Evolutionary conservation across 2,329 filamentous ascomycete species (phyloP).

Genomic region (Epichloe uncinata): DNA sequence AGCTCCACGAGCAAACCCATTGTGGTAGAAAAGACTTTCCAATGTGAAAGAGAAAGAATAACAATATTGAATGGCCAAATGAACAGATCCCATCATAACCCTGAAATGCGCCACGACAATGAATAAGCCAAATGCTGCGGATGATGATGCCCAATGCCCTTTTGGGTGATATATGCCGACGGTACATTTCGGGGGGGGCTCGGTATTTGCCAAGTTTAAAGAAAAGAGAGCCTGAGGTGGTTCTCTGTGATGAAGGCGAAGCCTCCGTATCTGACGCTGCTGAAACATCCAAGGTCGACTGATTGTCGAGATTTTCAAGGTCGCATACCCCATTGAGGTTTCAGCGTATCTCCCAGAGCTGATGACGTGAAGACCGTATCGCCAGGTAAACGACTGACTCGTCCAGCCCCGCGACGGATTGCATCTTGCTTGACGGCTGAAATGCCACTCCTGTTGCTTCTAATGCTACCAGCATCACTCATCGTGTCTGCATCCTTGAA

Average conservation of each 20-base stretch:
- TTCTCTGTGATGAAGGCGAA: too few species aligned
- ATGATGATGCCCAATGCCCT: not conserved
- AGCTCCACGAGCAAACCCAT: constrained; percentile 13
- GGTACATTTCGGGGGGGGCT: not conserved
- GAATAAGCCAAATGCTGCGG: constrained; percentile 7
- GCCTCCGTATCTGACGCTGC: not conserved
- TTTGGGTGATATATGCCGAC: not conserved
- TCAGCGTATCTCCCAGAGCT: constrained; percentile 47
- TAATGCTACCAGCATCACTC: constrained; percentile 55
- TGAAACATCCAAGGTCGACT: not conserved
- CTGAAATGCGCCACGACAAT: constrained; percentile 6
- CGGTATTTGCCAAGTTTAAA: not conserved
- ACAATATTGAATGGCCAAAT: constrained; percentile 8
- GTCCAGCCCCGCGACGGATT: constrained; percentile 71
- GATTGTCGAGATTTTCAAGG: constrained; percentile 14
- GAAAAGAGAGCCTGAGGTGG: too few species aligned
- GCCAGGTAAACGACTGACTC: constrained; percentile 70
- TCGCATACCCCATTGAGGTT: constrained; percentile 46
- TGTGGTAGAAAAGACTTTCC: constrained; percentile 12
- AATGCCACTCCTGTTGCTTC: constrained; percentile 56
- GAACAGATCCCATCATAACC: constrained; percentile 4
- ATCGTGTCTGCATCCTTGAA: constrained; percentile 49
- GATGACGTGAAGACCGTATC: constrained; percentile 69
- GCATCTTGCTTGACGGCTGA: constrained; percentile 56
- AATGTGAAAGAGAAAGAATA: constrained; percentile 13